Evolutionary conservation across 2,329 filamentous ascomycete species (phyloP).

Genomic region (Fusarium begoniae): DNA sequence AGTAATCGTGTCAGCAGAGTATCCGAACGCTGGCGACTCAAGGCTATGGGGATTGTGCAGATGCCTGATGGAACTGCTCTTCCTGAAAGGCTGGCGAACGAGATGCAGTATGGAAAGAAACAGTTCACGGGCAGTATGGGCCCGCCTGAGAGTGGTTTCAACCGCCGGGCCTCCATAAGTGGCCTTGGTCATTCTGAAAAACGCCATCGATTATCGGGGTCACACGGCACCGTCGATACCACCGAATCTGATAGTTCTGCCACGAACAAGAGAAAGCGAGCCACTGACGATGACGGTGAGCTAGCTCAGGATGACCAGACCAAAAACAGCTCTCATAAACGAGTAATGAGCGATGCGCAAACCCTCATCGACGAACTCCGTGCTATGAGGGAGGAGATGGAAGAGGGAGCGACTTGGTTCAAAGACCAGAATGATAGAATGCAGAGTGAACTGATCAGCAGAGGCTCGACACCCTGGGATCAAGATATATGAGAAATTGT

Average conservation of each 20-base stretch:
- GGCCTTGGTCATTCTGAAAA: conserved; percentile 28
- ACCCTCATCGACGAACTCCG: conserved; percentile 53
- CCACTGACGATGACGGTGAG: conserved; percentile 40
- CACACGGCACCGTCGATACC: conserved; percentile 25
- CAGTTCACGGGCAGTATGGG: conserved; percentile 48
- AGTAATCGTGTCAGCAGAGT: conserved; percentile 48
- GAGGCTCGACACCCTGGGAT: conserved; percentile 49
- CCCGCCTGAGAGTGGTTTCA: conserved; percentile 19
- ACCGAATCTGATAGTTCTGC: conserved; percentile 20
- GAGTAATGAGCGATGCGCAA: conserved; percentile 55
- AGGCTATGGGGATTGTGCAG: conserved; percentile 61
- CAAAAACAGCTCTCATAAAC: conserved; percentile 47
- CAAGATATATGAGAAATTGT: conserved; percentile 41
- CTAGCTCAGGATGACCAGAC: conserved; percentile 6
- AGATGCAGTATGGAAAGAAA: conserved; percentile 56
- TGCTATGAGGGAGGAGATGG: conserved; percentile 55
- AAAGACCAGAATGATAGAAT: conserved; percentile 55
- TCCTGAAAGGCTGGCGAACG: conserved; percentile 60
- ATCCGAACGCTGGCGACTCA: conserved; percentile 57
- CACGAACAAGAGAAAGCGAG: conserved; percentile 48
- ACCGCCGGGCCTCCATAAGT: conserved; percentile 41
- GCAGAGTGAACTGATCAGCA: conserved; percentile 49
- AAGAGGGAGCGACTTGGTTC: conserved; percentile 59
- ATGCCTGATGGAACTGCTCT: conserved; percentile 64
- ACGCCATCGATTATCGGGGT: conserved; percentile 34